Conservation (phyloP, 306 rosid species). For the Crataegus laevigata region DNA sequence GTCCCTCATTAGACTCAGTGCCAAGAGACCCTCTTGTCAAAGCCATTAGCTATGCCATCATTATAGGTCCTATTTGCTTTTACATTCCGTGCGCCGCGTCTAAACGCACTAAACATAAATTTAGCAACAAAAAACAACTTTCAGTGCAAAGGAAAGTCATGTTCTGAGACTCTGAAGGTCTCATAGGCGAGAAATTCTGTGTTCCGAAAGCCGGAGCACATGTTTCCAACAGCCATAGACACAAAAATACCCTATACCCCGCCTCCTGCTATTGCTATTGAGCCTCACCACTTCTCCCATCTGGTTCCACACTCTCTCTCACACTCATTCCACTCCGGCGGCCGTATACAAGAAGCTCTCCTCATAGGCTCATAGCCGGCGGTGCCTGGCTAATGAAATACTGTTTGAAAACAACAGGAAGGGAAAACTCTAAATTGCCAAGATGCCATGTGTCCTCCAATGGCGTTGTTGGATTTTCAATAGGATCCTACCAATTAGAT, state of each 20-base stretch:
- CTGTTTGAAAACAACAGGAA: background rate
- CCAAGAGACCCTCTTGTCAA: background rate
- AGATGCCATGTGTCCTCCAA: slow-evolving; percentile 13
- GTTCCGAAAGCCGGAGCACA: no score
- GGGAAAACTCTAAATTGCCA: background rate
- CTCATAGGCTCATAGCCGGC: background rate
- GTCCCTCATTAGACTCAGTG: slow-evolving; percentile 11
- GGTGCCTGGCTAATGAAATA: background rate
- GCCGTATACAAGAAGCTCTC: no score
- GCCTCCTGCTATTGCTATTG: no score
- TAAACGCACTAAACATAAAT: background rate
- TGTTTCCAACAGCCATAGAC: no score
- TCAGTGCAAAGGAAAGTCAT: background rate
- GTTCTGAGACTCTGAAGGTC: background rate
- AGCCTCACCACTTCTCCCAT: no score
- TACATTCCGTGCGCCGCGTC: slow-evolving; percentile 20
- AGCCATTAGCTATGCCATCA: background rate
- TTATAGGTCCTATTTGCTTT: background rate
- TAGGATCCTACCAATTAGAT: background rate
- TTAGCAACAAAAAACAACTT: background rate
- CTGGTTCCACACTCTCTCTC: no score
- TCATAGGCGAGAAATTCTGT: background rate
- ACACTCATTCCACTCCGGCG: no score
- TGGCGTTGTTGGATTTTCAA: background rate
- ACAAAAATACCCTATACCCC: no score